Evolutionary conservation across 306 rosid species (phyloP).

Genomic region (Herpetospermum pedunculosum): DNA sequence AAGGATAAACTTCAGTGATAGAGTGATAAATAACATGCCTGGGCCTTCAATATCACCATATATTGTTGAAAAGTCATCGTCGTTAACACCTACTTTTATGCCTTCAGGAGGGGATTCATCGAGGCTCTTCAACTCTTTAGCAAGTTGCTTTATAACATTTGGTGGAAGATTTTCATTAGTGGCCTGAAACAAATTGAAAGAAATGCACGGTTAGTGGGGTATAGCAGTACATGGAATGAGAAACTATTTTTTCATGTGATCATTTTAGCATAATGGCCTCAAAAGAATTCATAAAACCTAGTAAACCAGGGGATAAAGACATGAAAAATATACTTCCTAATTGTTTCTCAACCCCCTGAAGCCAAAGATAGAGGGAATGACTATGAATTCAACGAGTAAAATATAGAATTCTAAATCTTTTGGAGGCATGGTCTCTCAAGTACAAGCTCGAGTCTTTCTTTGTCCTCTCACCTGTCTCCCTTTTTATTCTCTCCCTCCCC

Average conservation of each 20-base stretch:
- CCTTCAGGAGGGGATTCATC: conserved; percentile 98
- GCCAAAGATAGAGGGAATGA: background rate
- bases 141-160: conserved; percentile 91
- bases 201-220: background rate
- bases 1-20: background rate
- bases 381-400: background rate
- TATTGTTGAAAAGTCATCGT: conserved; percentile 83
- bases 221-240: background rate
- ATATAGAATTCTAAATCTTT: background rate
- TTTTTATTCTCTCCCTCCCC: background rate
- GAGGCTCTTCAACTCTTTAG: conserved; percentile 90
- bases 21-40: conserved; percentile 35
- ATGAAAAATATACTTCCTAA: background rate
- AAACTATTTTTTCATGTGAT: background rate
- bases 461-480: background rate
- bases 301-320: background rate
- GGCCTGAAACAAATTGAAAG: conserved; percentile 39
- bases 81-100: conserved; percentile 80
- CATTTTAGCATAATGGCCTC: background rate
- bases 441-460: background rate
- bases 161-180: conserved; percentile 98
- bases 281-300: background rate
- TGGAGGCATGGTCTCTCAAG: background rate
- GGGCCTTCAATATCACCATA: conserved; percentile 95
- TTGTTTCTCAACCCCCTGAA: background rate